phyloP scores from a whole-genome alignment of 1,284 basidiomycete species.

The Mycena sp. region DNA sequence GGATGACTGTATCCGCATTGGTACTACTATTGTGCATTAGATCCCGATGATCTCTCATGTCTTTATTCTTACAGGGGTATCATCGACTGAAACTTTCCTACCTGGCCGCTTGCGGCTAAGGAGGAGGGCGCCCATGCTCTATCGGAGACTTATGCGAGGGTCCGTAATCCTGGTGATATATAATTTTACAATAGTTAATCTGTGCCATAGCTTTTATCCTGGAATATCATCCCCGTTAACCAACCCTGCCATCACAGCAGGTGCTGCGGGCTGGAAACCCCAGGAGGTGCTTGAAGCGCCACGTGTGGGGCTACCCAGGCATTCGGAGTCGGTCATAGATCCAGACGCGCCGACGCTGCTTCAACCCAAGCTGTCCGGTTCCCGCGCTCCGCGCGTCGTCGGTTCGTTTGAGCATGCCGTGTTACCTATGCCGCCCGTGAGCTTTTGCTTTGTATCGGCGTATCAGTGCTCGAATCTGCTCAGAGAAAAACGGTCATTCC shows the following conservation, averaged over 20 bases:
- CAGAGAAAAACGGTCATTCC: slow-evolving; percentile 89
- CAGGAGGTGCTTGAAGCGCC: slow-evolving; percentile 51
- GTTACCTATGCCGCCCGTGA: slow-evolving; percentile 82
- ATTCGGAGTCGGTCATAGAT: slow-evolving; percentile 12
- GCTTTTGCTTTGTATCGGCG: slow-evolving; percentile 38
- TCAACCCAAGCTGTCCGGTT: slow-evolving; percentile 13
- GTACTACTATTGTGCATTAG: too few species aligned
- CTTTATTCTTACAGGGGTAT: too few species aligned
- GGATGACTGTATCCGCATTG: slow-evolving; percentile 93
- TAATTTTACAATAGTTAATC: slow-evolving; percentile 8
- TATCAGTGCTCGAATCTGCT: slow-evolving; percentile 7
- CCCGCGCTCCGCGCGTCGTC: slow-evolving; percentile 64
- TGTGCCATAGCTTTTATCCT: slow-evolving; percentile 68
- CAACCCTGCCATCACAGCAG: slow-evolving; percentile 57
- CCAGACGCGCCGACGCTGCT: slow-evolving; percentile 18
- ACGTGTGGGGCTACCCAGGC: slow-evolving; percentile 12
- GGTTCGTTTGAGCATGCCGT: slow-evolving; percentile 88
- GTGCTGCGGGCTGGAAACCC: slow-evolving; percentile 33
- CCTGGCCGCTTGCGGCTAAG: slow-evolving; percentile 88
- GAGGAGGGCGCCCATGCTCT: slow-evolving; percentile 86
- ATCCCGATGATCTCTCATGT: too few species aligned
- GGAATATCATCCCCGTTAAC: slow-evolving; percentile 56
- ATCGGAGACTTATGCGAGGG: slow-evolving; percentile 90
- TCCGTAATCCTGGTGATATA: slow-evolving; percentile 44
- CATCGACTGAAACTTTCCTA: slow-evolving; percentile 78